These are phyloP conservation scores for Larix kaempferi DNA, from an alignment of 75 land plant species.

Conservation along the genomic window DNA sequence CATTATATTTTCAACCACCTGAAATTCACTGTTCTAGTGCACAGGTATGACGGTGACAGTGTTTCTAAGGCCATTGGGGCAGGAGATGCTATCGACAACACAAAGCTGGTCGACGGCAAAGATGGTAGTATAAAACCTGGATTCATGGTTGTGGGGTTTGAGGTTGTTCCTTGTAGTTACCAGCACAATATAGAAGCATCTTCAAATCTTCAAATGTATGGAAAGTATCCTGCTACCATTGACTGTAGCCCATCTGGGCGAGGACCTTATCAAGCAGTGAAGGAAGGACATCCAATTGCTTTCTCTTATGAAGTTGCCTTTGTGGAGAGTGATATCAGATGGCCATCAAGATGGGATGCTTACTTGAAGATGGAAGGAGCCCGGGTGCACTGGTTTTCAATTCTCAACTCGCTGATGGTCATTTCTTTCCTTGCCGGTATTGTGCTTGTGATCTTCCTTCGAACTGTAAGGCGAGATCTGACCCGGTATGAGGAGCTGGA, in stretches of 20 bases:
- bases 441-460: slow-evolving; percentile 49
- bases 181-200: slow-evolving; percentile 23
- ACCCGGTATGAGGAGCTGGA: slow-evolving; percentile 62
- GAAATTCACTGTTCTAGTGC: slow-evolving; percentile 52
- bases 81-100: slow-evolving; percentile 53
- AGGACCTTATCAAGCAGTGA: slow-evolving; percentile 18
- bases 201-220: slow-evolving; percentile 29
- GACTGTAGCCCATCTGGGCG: slow-evolving; percentile 27
- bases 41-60: slow-evolving; percentile 42
- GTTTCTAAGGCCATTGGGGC: slow-evolving; percentile 47
- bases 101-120: slow-evolving; percentile 17
- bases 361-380: slow-evolving; percentile 59
- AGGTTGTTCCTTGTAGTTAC: slow-evolving; percentile 49
- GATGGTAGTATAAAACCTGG: slow-evolving; percentile 15
- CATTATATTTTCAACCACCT: slow-evolving; percentile 54
- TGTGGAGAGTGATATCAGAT: slow-evolving; percentile 34
- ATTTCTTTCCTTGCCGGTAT: slow-evolving; percentile 57
- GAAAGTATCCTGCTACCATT: slow-evolving; percentile 20
- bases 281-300: slow-evolving; percentile 29
- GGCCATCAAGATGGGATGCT: slow-evolving; percentile 58
- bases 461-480: slow-evolving; percentile 47
- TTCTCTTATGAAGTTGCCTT: slow-evolving; percentile 49
- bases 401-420: slow-evolving; percentile 54
- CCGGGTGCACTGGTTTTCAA: slow-evolving; percentile 57
- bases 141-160: slow-evolving; percentile 63